Conservation (phyloP, 192 early-diverging fungal species). For the Coemansia sp. region DNA sequence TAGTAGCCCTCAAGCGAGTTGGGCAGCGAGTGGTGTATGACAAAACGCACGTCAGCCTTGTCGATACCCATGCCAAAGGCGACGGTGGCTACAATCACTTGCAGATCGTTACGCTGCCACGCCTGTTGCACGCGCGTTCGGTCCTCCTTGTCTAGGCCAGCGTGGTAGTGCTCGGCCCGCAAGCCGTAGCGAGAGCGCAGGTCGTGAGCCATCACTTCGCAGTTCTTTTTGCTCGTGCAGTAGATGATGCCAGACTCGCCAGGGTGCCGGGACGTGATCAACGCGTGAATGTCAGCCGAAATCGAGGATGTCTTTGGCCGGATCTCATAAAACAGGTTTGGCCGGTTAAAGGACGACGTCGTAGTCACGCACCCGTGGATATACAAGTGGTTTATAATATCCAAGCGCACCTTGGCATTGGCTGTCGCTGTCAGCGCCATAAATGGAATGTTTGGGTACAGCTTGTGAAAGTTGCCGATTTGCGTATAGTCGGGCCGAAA, state of each 20-base stretch:
- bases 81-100: conserved; percentile 93
- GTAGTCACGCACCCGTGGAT: conserved; percentile 71
- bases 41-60: conserved; percentile 94
- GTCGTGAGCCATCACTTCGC: conserved; percentile 78
- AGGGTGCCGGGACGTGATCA: conserved; percentile 65
- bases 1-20: conserved; percentile 94
- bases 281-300: conserved; percentile 73
- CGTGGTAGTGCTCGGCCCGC: conserved; percentile 82
- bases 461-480: conserved; percentile 64
- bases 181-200: conserved; percentile 64
- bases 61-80: conserved; percentile 99
- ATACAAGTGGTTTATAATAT: conserved; percentile 73
- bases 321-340: conserved; percentile 80
- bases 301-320: conserved; percentile 61
- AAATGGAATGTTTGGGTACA: conserved; percentile 77
- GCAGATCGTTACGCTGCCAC: conserved; percentile 74
- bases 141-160: conserved; percentile 80
- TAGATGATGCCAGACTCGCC: conserved; percentile 92
- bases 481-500: conserved; percentile 92
- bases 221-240: conserved; percentile 73
- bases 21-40: conserved; percentile 90
- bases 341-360: conserved; percentile 87
- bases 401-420: conserved; percentile 83
- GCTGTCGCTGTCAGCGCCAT: conserved; percentile 98
- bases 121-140: conserved; percentile 72